These are phyloP conservation scores for Naganishia liquefaciens DNA, from an alignment of 1,284 basidiomycete species.

Conservation along the genomic window DNA sequence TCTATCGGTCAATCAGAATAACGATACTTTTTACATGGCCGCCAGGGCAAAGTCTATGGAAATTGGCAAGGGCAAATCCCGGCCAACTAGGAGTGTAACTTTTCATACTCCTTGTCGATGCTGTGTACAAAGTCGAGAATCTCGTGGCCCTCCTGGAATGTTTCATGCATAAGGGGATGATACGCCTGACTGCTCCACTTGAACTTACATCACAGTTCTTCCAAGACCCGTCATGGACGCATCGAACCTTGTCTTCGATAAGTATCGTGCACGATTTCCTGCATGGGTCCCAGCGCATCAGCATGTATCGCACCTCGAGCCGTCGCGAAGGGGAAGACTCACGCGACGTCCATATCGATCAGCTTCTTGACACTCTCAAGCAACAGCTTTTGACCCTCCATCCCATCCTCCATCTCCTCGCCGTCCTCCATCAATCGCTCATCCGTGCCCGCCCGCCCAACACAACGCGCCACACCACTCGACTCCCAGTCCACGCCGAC, in stretches of 20 bases:
- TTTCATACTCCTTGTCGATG: constrained; percentile 67
- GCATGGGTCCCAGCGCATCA: constrained; percentile 1
- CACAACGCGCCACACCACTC: constrained; percentile 62
- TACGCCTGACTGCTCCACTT: neutral
- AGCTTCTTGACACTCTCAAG: constrained; percentile 62
- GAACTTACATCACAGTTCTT: constrained; percentile 76
- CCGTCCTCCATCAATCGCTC: constrained; percentile 28
- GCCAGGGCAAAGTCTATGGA: too few species aligned
- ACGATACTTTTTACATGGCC: too few species aligned
- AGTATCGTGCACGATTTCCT: constrained; percentile 82
- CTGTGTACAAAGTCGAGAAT: constrained; percentile 72
- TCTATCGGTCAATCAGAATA: too few species aligned
- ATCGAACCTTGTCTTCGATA: constrained; percentile 68
- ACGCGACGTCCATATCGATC: constrained; percentile 62
- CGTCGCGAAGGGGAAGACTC: neutral
- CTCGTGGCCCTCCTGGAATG: constrained; percentile 68
- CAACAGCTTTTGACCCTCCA: constrained; percentile 65
- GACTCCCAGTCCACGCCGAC: constrained; percentile 69
- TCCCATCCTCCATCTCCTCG: constrained; percentile 42
- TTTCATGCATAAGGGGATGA: neutral
- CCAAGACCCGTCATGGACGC: constrained; percentile 75
- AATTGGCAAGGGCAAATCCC: too few species aligned
- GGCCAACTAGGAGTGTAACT: constrained; percentile 34
- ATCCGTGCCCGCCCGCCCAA: constrained; percentile 37
- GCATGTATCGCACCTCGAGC: too few species aligned